These are phyloP conservation scores for Tetratostichococcus sp. DNA, from an alignment of 139 green algal genomes.

Conservation along the genomic window DNA sequence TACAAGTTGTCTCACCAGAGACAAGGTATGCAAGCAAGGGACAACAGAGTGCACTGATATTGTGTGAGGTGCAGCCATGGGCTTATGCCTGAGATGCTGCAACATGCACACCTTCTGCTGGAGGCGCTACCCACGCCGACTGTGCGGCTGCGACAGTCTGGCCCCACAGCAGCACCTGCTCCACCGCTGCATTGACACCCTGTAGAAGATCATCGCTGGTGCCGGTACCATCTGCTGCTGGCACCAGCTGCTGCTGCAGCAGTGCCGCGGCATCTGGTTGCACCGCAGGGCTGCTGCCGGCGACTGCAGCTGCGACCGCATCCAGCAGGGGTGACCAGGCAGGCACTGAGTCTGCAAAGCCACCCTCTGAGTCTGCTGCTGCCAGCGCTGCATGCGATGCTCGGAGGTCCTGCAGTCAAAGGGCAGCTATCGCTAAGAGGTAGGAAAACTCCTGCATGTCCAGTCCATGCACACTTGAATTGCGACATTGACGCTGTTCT, in stretches of 20 bases:
- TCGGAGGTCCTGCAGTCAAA: not conserved
- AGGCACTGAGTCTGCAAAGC: slow-evolving; percentile 24
- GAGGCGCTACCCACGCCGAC: not conserved
- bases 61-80: too few relatives aligned
- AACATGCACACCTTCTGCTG: not conserved
- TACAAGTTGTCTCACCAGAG: too few relatives aligned
- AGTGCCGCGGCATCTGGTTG: not conserved
- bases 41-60: too few relatives aligned
- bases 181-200: slow-evolving; percentile 36
- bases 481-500: too few relatives aligned
- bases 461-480: too few relatives aligned
- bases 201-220: not conserved
- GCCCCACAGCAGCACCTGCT: slow-evolving; percentile 59
- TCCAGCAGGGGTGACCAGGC: slow-evolving; percentile 27
- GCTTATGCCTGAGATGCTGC: too few relatives aligned
- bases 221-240: not conserved
- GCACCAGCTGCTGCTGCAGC: slow-evolving; percentile 16
- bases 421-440: too few relatives aligned
- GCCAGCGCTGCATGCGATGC: not conserved
- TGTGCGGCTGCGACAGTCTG: slow-evolving; percentile 25
- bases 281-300: not conserved
- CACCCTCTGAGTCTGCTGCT: not conserved
- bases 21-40: too few relatives aligned
- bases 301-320: slow-evolving; percentile 14
- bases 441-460: too few relatives aligned